A percentile compares a stretch with the other conserved stretches of the same genome.
Conservation (phyloP, 116 monocot species). For the Cymodocea nodosa region DNA sequence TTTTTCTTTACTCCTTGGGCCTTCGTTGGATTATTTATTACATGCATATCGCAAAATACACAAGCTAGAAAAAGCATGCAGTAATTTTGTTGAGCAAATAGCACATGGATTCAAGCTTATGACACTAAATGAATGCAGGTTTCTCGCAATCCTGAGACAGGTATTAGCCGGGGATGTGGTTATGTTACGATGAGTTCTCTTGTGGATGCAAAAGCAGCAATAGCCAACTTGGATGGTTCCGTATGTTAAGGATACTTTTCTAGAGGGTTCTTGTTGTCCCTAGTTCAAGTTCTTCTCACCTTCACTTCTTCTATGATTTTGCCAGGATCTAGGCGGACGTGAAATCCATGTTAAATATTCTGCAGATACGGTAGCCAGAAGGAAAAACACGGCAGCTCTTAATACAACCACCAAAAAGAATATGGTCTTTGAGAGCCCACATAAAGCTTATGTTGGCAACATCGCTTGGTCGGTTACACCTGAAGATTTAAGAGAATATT, state of each 20-base stretch:
- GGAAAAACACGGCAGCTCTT: constrained; percentile 27
- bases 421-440: constrained; percentile 56
- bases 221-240: constrained; percentile 57
- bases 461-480: constrained; percentile 59
- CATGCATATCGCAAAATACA: too few relatives aligned
- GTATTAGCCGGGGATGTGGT: constrained; percentile 66
- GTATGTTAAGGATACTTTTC: constrained; percentile 25
- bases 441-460: constrained; percentile 71
- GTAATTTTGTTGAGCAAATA: not conserved
- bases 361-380: constrained; percentile 43
- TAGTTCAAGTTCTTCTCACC: not conserved
- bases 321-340: constrained; percentile 61
- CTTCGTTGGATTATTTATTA: too few relatives aligned
- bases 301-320: constrained; percentile 1
- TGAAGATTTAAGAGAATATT: constrained; percentile 55
- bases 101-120: not conserved
- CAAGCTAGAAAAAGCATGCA: too few relatives aligned
- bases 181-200: constrained; percentile 62
- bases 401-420: constrained; percentile 42
- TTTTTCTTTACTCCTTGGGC: too few relatives aligned
- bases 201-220: constrained; percentile 59
- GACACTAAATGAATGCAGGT: constrained; percentile 29
- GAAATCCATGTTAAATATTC: constrained; percentile 75
- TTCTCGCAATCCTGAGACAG: constrained; percentile 48
- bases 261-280: not conserved